Evolutionary conservation across 1,284 basidiomycete species (phyloP), one percentile per base, ranked within the genome.

Genomic region (Ceratobasidium theobromae): DNA sequence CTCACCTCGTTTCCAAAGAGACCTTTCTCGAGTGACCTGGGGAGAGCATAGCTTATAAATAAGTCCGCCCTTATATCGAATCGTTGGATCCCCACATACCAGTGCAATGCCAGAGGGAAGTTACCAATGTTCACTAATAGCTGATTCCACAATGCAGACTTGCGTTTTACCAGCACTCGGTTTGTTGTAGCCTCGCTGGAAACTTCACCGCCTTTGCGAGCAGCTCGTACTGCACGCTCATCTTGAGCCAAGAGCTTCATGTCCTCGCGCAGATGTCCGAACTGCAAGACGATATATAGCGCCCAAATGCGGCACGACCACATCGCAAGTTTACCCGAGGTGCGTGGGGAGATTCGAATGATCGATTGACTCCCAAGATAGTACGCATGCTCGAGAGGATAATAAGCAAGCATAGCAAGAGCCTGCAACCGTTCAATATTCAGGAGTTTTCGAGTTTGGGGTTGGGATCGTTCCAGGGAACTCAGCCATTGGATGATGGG

Each of bases 221-320:
- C 81, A 71, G 84, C 85, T 66, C 77, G 79, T 48, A 89, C 73
- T n/a, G 79, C 78, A 25, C 80, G 80, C 70, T 86, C 82, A 53
- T 80, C 79, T 68, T 79, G 76, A 43, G 79, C 77, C 21, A 91
- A 75, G 18, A 89, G 71, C 69, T 81, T 82, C 68, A 79, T 79
- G 71, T 91, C 88, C 72, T 90, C 87, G 23, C 80, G 76, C 58
- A 91, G 78, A 72, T 89, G 88, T 2, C 80, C 80, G 68, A 91
- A 84, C 68, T 90, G 90, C 45, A 93, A 81, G 32, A 87, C 70
- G 46, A 91, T 81, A 72, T 93, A 93, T 14, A 82, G 72, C 0
- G 85, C 85, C 90, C 89, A 93, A 74, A 86, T 88, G 27, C 91
- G 84, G 64, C 81, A 83, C 12, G 89, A 91, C 88, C 85, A 90